Base-by-base conservation (phyloP, 768 basidiomycete species). In the Trametes gibbosa region DNA sequence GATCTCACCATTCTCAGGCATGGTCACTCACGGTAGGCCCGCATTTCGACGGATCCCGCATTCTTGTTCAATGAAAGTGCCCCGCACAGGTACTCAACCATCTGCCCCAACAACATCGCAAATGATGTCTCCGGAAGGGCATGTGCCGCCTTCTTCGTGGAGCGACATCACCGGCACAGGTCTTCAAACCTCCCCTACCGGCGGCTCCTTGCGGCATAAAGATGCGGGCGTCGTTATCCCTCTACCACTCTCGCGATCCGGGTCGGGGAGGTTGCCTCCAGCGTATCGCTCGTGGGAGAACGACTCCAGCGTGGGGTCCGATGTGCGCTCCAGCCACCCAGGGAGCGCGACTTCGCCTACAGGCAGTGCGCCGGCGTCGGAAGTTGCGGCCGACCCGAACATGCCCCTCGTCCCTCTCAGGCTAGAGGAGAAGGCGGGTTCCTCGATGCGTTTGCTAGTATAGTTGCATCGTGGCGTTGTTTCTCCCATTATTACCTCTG, bases 221-320 rank as follows among this genome's bases (percentile, higher is more conserved):
- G 59, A 60, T 14, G 53, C 53, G 0, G 53, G 59, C 1, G 50
- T 50, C 10, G n/a, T 52, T 17, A 24, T 53, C 40, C 45, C 46
- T 10, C 25, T 60, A 27, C 45, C 46, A 10, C 37, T 60, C 12
- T 13, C 17, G 17, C 40, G 47, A 7, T 50, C 59, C 3, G 19
- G 21, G 4, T 60, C 59, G 12, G 53, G 46, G 3, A 23, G 59
- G 10, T 47, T 55, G 2, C 59, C 59, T 17, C 59, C 59, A 8
- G 59, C 59, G 16, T 60, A 60, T 27, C 59, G 48, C 17, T 53
- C 53, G 2, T 49, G 59, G 53, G 59, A 50, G 24, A 23, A 50
- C 37, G 32, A 37, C 17, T 43, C 46, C 13, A 27, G 45, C 23
- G 34, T 37, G 2, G 34, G 34, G 19, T 39, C 50, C 10, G 50